Base-by-base conservation (phyloP, 352 stramenopile genomes). In the Phytopythium aichiense region DNA sequence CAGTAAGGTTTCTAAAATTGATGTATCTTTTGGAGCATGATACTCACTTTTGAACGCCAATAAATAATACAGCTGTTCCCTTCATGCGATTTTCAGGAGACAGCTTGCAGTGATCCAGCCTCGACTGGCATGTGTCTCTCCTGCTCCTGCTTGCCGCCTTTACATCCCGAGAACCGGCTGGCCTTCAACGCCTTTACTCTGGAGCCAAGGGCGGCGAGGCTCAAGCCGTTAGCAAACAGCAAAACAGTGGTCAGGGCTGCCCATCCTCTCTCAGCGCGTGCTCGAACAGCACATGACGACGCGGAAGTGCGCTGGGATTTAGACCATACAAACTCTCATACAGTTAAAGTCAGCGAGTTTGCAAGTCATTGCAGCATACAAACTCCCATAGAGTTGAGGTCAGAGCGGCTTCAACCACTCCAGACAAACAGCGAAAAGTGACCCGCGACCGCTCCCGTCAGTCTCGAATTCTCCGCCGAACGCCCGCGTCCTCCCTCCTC, bases 241-340 rank as follows among this genome's bases (percentile, higher is more conserved):
- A 43, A 43, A 43, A 43, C 12, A 20, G 38, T 20, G 38, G 20
- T 43, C 38, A 20, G 38, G 12, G 11, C 38, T 11, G 38, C 38
- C 5, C 33, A 38, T 38, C 33, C 28, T 38, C 33, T 38, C 12
- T 13, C 42, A 15, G n/a, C 45, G 23, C 45, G 23, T 30, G 45
- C 45, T 51, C 45, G n/a, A 51, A 51, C 45, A 51, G 45, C 45
- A 51, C 38, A 43, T 43, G 38, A 43, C 38, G 38, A 11, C 38
- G 38, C 11, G 38, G 38, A 43, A 43, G 4, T 20, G 38, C 8
- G 11, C 12, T 7, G 4, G 3, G 11, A n/a, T 43, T 43, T 16
- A 1, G 7, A 43, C 38, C 38, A 43, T 43, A 43, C 38, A 43
- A 43, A 43, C 11, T 20, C 12, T 6, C 45, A 23, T 30, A 51